phyloP scores from a whole-genome alignment of 495 filamentous ascomycete species.

The Neurospora tetrasperma region DNA sequence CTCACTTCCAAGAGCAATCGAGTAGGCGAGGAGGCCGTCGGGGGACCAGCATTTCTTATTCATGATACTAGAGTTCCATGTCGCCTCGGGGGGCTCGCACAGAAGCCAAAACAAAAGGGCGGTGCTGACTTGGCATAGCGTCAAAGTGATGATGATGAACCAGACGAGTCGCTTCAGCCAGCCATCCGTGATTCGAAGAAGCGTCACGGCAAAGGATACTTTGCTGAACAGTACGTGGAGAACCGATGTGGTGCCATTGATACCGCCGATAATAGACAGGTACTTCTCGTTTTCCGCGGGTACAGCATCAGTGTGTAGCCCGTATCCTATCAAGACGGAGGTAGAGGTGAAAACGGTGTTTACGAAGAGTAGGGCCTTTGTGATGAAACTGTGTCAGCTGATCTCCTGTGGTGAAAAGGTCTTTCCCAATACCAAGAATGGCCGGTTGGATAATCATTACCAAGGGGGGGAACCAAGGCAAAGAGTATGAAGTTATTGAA shows the following conservation, averaged over 20 bases:
- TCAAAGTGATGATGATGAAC: slow-evolving; percentile 15
- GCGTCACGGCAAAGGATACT: slow-evolving; percentile 18
- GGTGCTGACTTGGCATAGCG: neutral
- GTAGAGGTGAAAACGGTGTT: slow-evolving; percentile 4
- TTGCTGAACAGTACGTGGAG: slow-evolving; percentile 15
- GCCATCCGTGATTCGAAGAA: slow-evolving; percentile 11
- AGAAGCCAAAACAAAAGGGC: neutral
- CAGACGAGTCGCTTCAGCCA: slow-evolving; percentile 12
- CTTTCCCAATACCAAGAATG: neutral
- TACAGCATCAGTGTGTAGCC: slow-evolving; percentile 4
- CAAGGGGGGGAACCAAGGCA: neutral
- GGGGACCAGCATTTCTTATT: neutral
- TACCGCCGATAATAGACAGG: slow-evolving; percentile 11
- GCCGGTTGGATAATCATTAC: neutral
- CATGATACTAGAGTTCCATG: neutral
- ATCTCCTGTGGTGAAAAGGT: neutral
- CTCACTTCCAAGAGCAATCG: neutral
- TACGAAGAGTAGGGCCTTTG: slow-evolving; percentile 9
- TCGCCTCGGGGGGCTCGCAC: neutral
- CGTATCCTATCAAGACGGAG: slow-evolving; percentile 12
- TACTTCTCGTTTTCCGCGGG: slow-evolving; percentile 6
- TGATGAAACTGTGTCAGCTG: neutral
- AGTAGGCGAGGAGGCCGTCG: neutral
- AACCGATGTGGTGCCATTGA: slow-evolving; percentile 15
- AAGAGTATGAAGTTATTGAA: neutral